Percentiles rank a stretch among this genome's conserved stretches.
Evolutionary conservation across 2,329 filamentous ascomycete species (phyloP).

Genomic region (Penicillium aurantiogriseum): DNA sequence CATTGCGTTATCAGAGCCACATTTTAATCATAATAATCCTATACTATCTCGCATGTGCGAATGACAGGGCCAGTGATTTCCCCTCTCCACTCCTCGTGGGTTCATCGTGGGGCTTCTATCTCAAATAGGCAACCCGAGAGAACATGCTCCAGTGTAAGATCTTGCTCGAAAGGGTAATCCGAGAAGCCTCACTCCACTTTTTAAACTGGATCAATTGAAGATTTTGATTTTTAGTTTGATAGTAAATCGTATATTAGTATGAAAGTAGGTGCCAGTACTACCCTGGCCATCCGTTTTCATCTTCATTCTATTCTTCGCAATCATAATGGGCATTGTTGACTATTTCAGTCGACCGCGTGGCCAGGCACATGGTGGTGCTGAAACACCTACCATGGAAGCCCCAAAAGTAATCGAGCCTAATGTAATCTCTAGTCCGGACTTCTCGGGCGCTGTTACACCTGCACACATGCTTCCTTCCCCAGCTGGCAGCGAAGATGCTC

Average conservation of each 20-base stretch:
- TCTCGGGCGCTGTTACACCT: constrained; percentile 13
- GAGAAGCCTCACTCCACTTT: constrained; percentile 12
- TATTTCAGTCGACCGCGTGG: constrained; percentile 14
- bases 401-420: constrained; percentile 20
- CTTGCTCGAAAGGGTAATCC: constrained; percentile 9
- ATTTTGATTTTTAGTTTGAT: constrained; percentile 11
- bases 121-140: constrained; percentile 9
- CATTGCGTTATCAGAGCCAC: background rate
- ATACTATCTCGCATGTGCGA: background rate
- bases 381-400: background rate
- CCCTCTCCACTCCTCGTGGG: constrained; percentile 1
- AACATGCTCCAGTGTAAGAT: constrained; percentile 8
- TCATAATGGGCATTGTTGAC: constrained; percentile 19
- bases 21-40: background rate
- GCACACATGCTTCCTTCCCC: constrained; percentile 18
- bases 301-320: background rate
- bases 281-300: constrained; percentile 2
- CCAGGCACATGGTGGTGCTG: constrained; percentile 5
- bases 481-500: constrained; percentile 18
- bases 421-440: constrained; percentile 15
- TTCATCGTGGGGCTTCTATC: constrained; percentile 4
- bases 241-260: constrained; percentile 5
- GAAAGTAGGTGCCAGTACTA: background rate
- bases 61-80: background rate
- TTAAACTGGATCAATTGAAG: constrained; percentile 16